A percentile compares a stretch with the other conserved stretches of the same genome.
Conservation (phyloP, 2,329 filamentous ascomycete genomes). For the Talaromyces sp. region DNA sequence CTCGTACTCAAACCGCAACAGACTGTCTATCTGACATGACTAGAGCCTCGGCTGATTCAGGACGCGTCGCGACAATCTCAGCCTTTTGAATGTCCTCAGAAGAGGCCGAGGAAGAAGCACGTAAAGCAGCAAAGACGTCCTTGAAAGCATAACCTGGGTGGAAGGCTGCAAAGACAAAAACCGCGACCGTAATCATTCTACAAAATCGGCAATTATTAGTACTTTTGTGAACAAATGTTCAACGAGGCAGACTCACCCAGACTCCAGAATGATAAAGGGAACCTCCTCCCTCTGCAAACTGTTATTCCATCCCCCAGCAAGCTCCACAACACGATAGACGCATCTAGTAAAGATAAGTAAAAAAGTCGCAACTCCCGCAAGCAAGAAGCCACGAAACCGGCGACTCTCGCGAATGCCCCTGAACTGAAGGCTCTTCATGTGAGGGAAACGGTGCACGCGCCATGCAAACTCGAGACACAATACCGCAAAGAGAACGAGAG, state of each 20-base stretch:
- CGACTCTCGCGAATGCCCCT: background rate
- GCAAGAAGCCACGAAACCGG: background rate
- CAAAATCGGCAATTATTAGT: background rate
- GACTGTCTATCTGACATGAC: background rate
- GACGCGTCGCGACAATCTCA: background rate
- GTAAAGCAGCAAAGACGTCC: background rate
- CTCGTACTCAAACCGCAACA: background rate
- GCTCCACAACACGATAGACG: conserved; percentile 4
- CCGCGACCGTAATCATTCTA: background rate
- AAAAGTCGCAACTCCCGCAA: background rate
- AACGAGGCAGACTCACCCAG: background rate
- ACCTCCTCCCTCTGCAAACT: background rate
- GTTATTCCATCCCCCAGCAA: conserved; percentile 3
- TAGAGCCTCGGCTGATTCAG: background rate
- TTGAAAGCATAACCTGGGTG: background rate
- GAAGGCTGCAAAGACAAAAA: background rate
- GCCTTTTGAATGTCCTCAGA: background rate
- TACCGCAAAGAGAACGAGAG: background rate
- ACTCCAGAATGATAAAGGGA: background rate
- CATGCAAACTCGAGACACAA: conserved; percentile 1
- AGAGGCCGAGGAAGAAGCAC: background rate
- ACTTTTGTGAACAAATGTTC: too few relatives aligned
- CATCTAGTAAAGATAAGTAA: background rate
- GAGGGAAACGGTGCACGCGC: background rate
- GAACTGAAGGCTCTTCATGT: background rate